Evolutionary conservation across 2,329 filamentous ascomycete species (phyloP).

Genomic region (Capronia americana): DNA sequence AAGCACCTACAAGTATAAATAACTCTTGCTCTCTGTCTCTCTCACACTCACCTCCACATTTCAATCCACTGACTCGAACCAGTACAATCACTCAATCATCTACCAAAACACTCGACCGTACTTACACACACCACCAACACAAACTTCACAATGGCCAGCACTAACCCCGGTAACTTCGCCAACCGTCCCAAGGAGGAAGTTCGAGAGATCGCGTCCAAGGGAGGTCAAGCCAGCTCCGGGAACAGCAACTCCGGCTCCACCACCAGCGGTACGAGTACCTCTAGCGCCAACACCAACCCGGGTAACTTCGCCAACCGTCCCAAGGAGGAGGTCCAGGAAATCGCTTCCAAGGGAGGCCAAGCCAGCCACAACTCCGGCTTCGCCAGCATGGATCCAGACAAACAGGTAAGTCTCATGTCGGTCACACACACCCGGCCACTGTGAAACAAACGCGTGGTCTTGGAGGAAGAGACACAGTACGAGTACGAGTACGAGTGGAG

Average conservation of each 20-base stretch:
- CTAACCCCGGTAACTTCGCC: slow-evolving; percentile 20
- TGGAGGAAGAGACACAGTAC: too few species aligned
- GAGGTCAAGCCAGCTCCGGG: slow-evolving; percentile 42
- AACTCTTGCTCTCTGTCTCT: background rate
- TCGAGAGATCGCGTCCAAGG: slow-evolving; percentile 48
- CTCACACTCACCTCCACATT: background rate
- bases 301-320: slow-evolving; percentile 48
- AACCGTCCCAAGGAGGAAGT: slow-evolving; percentile 47
- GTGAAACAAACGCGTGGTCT: too few species aligned
- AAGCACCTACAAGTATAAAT: background rate
- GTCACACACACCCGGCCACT: background rate
- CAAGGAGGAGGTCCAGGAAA: slow-evolving; percentile 47
- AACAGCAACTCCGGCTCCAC: background rate
- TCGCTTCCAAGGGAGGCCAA: slow-evolving; percentile 48
- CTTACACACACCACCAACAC: background rate
- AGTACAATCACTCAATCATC: background rate
- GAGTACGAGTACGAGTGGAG: too few species aligned
- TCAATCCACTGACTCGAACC: background rate
- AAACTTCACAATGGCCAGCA: background rate
- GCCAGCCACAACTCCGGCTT: slow-evolving; percentile 44
- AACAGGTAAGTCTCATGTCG: slow-evolving; percentile 39
- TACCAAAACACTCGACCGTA: too few species aligned
- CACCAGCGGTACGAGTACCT: background rate
- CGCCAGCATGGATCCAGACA: slow-evolving; percentile 42
- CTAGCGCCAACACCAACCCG: slow-evolving; percentile 39